Base-by-base conservation (phyloP, 352 stramenopile species). In the Pythium inflatum region DNA sequence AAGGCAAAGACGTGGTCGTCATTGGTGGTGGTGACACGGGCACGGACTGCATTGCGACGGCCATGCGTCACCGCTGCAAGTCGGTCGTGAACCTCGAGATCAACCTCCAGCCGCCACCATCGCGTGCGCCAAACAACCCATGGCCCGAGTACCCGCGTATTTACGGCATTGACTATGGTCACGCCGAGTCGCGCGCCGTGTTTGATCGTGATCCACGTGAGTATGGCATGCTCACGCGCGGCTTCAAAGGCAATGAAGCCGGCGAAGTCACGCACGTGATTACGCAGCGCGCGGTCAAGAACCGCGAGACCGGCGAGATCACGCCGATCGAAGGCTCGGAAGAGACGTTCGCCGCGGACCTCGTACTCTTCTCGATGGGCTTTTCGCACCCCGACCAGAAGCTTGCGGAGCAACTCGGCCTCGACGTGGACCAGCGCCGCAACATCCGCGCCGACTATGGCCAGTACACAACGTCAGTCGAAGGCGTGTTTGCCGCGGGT, bases 31-130 rank as follows among this genome's bases (percentile, higher is more conserved):
- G 97, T 68, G 92, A 98, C 68, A 99, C 97, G 12, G 97, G 96
- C 59, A 99, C 97, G 31, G 97, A 99, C 83, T 99, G 97, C 82
- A 99, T 99, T 78, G 97, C 96, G 36, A 99, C 97, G 40, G 98
- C 94, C 36, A 98, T 99, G 94, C 93, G 97, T 31, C 92, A 98
- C 54, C 88, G 93, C 22, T 99, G 95, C 89, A 98, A 98, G 74
- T 98, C 89, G 36, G 90, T 99, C 34, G 90, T 97, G 40, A 99
- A 99, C 81, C 90, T 99, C 66, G 97, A 99, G 76, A 88, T 98
- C 69, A 98, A 99, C 82, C 80, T 93, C 31, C 76, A 92, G 75
- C 97, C 96, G 28, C 97, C 96, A 11, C 77, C 84, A 54, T 79
- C 93, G 69, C 95, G 97, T 55, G 93, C 95, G n/a, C 71, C 89